phyloP scores from a whole-genome alignment of 306 rosid species.

The Cucumis sativus region Cucumber_9930_V3 NC_026661.2:7952001-7952500 shows the following conservation, averaged over 20 bases:
- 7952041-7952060: not conserved
- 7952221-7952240: not conserved
- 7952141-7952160: not conserved
- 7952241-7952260: not conserved
- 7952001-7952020: not conserved
- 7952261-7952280: not conserved
- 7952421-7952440: constrained; percentile 92
- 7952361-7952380: constrained; percentile 69
- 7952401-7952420: constrained; percentile 83
- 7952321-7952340: too few relatives aligned
- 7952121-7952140: not conserved
- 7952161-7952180: not conserved
- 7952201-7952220: not conserved
- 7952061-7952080: not conserved
- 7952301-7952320: not conserved
- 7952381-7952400: constrained; percentile 90
- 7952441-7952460: constrained; percentile 65
- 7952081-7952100: not conserved
- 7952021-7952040: not conserved
- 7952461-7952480: constrained; percentile 13
- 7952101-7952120: not conserved
- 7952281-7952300: not conserved
- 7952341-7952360: not conserved
- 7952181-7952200: not conserved
- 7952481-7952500: not conserved